Conservation (phyloP, 2,329 filamentous ascomycete species). For the Fusarium sp. region DNA sequence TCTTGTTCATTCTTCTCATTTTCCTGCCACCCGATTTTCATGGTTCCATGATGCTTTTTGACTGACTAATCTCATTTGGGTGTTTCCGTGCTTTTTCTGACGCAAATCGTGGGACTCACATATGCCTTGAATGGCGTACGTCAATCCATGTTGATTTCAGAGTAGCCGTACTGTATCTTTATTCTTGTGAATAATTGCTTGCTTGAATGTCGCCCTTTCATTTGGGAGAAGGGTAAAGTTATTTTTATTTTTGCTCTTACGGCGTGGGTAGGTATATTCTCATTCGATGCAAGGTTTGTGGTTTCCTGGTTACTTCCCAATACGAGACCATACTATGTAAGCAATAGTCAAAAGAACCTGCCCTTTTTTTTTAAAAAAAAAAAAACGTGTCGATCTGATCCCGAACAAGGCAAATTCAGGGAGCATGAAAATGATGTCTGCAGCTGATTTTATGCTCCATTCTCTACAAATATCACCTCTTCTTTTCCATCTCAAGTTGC, state of each 20-base stretch:
- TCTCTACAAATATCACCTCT: constrained; percentile 16
- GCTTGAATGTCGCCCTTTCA: neutral
- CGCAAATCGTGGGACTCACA: neutral
- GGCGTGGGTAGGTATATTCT: neutral
- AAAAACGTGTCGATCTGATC: constrained; percentile 33
- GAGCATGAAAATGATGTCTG: constrained; percentile 18
- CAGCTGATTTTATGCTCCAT: neutral
- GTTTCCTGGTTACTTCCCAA: constrained; percentile 39
- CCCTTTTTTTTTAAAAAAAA: too few relatives aligned
- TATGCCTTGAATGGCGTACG: neutral
- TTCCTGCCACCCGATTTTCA: constrained; percentile 37
- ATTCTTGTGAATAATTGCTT: neutral
- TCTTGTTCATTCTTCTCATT: constrained; percentile 34
- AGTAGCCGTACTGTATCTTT: neutral
- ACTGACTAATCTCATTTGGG: constrained; percentile 9
- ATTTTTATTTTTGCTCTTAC: neutral
- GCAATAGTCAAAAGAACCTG: neutral
- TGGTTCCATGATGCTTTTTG: constrained; percentile 11
- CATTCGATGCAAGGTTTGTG: neutral
- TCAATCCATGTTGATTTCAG: neutral
- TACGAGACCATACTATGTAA: constrained; percentile 12
- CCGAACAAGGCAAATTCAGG: constrained; percentile 21
- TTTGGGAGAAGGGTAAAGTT: neutral
- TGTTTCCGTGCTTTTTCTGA: neutral
- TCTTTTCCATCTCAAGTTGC: constrained; percentile 12